phyloP scores from a whole-genome alignment of 2,329 filamentous ascomycete species.

The Claviceps maximensis region DNA sequence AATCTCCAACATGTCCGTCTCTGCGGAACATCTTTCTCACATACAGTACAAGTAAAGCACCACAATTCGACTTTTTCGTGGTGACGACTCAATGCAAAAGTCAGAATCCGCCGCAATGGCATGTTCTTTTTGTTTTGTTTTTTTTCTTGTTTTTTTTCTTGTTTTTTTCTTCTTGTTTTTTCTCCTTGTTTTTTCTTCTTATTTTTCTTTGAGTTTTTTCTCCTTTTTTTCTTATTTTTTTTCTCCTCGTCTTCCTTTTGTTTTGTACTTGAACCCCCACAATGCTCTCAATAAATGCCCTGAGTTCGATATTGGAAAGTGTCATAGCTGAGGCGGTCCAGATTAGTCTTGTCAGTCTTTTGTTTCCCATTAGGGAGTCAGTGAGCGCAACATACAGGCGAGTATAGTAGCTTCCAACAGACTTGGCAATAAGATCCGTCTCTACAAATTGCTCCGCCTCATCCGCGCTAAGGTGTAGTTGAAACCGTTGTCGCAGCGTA shows the following conservation, averaged over 20 bases:
- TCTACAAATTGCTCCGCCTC: slow-evolving; percentile 75
- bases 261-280: too few species aligned
- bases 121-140: not conserved
- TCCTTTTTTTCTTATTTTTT: not conserved
- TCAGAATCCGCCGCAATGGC: not conserved
- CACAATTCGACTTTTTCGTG: not conserved
- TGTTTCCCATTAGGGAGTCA: not conserved
- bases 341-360: not conserved
- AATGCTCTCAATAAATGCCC: slow-evolving; percentile 56
- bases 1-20: not conserved
- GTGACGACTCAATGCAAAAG: not conserved
- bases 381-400: slow-evolving; percentile 47
- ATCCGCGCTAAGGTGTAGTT: slow-evolving; percentile 69
- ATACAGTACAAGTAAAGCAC: not conserved
- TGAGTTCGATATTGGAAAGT: slow-evolving; percentile 82
- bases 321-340: slow-evolving; percentile 47
- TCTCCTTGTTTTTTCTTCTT: not conserved
- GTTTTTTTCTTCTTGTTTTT: not conserved
- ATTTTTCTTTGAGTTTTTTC: not conserved
- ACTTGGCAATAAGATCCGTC: slow-evolving; percentile 65
- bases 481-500: slow-evolving; percentile 60
- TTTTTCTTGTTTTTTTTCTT: not conserved
- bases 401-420: slow-evolving; percentile 76
- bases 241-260: too few species aligned
- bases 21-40: not conserved